Evolutionary conservation across 2,329 filamentous ascomycete species (phyloP).

Genomic region (Fonsecaea pedrosoi): DNA sequence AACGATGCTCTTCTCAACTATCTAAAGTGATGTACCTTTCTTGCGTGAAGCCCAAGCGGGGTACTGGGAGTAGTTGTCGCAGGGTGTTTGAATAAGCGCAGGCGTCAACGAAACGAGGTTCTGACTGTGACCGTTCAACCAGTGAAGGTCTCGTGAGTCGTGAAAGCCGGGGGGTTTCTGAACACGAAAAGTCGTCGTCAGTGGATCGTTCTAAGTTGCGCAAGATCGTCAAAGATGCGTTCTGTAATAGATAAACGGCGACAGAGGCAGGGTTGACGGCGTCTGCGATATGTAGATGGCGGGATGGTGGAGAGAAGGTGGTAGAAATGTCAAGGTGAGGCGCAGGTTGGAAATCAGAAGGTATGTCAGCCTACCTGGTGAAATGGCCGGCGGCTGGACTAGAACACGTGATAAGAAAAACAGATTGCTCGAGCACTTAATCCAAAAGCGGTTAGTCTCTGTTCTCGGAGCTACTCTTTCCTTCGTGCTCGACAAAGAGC

Average conservation of each 20-base stretch:
- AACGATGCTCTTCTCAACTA: constrained; percentile 27
- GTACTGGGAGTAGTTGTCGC: constrained; percentile 29
- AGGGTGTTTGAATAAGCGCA: constrained; percentile 30
- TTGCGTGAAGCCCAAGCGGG: constrained; percentile 24
- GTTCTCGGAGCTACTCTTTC: neutral
- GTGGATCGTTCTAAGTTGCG: constrained; percentile 41
- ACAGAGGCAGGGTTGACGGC: constrained; percentile 28
- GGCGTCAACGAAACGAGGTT: constrained; percentile 42
- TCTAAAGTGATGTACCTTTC: constrained; percentile 33
- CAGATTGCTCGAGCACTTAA: neutral
- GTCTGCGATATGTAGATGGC: constrained; percentile 31
- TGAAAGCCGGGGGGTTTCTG: constrained; percentile 41
- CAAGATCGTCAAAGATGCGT: constrained; percentile 11
- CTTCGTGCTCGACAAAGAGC: constrained; percentile 2
- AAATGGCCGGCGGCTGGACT: neutral
- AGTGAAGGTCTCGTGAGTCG: constrained; percentile 67
- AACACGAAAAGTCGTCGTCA: constrained; percentile 49
- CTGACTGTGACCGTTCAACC: constrained; percentile 52
- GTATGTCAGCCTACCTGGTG: neutral
- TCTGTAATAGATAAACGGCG: constrained; percentile 1
- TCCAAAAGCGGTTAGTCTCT: neutral
- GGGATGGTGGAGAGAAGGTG: constrained; percentile 27
- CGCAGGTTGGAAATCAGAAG: constrained; percentile 8
- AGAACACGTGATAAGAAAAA: neutral
- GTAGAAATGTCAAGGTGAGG: constrained; percentile 19